Conservation (phyloP, 306 rosid species). For the Begonia peltatifolia region DNA sequence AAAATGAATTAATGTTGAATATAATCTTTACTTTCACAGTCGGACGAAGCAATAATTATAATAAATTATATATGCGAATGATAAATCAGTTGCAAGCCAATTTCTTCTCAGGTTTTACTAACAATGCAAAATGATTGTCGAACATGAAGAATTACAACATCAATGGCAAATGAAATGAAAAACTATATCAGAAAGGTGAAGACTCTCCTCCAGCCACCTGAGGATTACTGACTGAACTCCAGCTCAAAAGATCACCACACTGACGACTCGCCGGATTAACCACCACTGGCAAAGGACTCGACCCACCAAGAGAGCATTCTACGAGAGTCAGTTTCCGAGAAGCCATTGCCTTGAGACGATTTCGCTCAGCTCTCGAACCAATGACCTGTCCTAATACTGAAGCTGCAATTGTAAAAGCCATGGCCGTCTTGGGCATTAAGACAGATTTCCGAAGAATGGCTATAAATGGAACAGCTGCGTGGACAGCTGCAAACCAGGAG, state of each 20-base stretch:
- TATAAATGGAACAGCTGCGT: constrained; percentile 97
- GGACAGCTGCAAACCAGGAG: constrained; percentile 88
- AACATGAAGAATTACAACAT: constrained; percentile 19
- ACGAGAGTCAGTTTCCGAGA: constrained; percentile 23
- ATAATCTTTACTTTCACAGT: too few species aligned
- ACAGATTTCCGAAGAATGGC: constrained; percentile 86
- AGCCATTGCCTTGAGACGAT: constrained; percentile 44
- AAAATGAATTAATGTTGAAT: too few species aligned
- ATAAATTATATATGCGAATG: too few species aligned
- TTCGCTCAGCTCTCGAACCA: constrained; percentile 90
- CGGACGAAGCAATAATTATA: too few species aligned
- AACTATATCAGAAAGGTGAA: constrained; percentile 32
- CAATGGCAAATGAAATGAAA: constrained; percentile 10
- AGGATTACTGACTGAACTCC: constrained; percentile 48
- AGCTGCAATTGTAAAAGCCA: constrained; percentile 97
- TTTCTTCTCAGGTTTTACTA: too few species aligned
- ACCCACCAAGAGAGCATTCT: constrained; percentile 21
- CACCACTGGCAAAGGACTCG: constrained; percentile 24
- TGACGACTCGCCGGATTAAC: constrained; percentile 28
- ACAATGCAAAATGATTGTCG: constrained; percentile 5
- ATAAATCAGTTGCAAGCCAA: too few species aligned
- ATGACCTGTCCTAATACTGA: constrained; percentile 80
- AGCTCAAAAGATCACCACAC: constrained; percentile 38
- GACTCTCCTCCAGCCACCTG: constrained; percentile 49
- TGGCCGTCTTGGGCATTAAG: constrained; percentile 89